Evolutionary conservation across 805 yeast species (phyloP).

Genomic region (Zygotorulaspora florentina): DNA sequence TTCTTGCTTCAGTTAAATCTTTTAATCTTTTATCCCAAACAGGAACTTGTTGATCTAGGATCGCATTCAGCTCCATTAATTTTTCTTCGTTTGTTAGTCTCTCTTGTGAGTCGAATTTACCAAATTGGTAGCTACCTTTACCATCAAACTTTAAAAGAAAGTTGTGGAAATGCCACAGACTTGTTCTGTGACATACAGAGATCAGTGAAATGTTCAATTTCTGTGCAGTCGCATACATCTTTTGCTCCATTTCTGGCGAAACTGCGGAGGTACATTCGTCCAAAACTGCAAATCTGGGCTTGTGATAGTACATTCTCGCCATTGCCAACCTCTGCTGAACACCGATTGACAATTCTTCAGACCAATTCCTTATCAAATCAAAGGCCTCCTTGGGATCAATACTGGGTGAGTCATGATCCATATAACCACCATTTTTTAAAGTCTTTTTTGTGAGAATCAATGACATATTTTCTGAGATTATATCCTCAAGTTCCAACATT

Average conservation of each 20-base stretch:
- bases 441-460: conserved; percentile 31
- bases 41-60: conserved; percentile 63
- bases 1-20: conserved; percentile 53
- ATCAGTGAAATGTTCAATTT: conserved; percentile 72
- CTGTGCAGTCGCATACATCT: conserved; percentile 82
- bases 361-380: conserved; percentile 74
- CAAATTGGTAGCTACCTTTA: conserved; percentile 63
- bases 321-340: conserved; percentile 91
- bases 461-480: conserved; percentile 44
- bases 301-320: conserved; percentile 87
- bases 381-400: conserved; percentile 47
- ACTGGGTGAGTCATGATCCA: conserved; percentile 27
- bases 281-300: conserved; percentile 87
- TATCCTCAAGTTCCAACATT: conserved; percentile 56
- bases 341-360: conserved; percentile 82
- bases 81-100: conserved; percentile 77
- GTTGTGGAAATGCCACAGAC: conserved; percentile 88
- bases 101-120: conserved; percentile 63
- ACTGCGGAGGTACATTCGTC: conserved; percentile 97
- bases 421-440: conserved; percentile 13
- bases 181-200: conserved; percentile 89
- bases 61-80: conserved; percentile 62
- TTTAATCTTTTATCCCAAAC: conserved; percentile 60
- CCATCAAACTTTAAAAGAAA: conserved; percentile 81
- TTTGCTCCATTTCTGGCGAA: conserved; percentile 83